phyloP scores from a whole-genome alignment of 1,284 basidiomycete species.

The Leucocoprinus gongylophorus region DNA sequence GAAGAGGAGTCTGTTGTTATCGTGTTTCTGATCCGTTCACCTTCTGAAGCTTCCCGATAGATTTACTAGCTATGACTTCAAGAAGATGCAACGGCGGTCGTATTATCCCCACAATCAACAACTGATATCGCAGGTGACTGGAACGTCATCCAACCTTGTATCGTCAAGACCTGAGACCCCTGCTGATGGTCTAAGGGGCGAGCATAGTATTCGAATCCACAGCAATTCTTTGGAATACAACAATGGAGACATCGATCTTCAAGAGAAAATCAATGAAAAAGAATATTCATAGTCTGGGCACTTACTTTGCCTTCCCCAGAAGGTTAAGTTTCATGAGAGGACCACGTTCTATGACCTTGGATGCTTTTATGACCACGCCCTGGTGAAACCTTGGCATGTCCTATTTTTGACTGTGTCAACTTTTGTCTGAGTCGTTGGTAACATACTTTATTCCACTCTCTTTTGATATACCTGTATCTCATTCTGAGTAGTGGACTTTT shows the following conservation, averaged over 20 bases:
- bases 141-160: conserved; percentile 42
- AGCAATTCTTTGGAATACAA: conserved; percentile 23
- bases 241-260: conserved; percentile 2
- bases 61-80: conserved; percentile 79
- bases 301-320: neutral
- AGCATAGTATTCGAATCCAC: conserved; percentile 34
- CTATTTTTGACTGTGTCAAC: neutral
- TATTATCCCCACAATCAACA: conserved; percentile 79
- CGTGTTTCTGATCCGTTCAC: neutral
- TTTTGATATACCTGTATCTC: conserved; percentile 10
- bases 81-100: conserved; percentile 75
- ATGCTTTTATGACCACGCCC: conserved; percentile 9
- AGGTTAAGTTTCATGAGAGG: neutral
- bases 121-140: conserved; percentile 45
- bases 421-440: neutral
- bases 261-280: conserved; percentile 11
- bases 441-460: neutral
- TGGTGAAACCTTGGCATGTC: conserved; percentile 5
- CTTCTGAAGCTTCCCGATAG: conserved; percentile 28
- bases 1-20: conserved; percentile 83
- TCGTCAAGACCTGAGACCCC: conserved; percentile 45
- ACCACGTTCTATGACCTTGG: neutral
- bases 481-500: neutral
- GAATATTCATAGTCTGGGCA: conserved; percentile 9
- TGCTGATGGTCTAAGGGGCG: conserved; percentile 36